Percentiles rank a stretch among this genome's conserved stretches.
Evolutionary conservation across 139 green algal species (phyloP).

Genomic region (Astrephomene gubernaculifera): DNA sequence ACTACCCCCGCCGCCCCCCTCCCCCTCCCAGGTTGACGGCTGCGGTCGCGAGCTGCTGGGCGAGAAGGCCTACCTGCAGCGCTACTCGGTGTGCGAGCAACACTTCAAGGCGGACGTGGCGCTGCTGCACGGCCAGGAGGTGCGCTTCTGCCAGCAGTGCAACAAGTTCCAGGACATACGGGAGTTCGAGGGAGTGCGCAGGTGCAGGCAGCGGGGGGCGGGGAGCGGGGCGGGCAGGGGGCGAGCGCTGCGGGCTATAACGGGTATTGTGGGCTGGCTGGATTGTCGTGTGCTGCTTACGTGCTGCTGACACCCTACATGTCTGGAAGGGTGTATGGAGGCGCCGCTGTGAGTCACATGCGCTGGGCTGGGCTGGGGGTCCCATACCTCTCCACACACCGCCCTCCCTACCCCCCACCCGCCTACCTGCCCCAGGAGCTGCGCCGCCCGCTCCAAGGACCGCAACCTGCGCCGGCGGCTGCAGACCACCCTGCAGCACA

Average conservation of each 20-base stretch:
- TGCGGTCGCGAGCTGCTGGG: not conserved
- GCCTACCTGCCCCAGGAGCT: constrained; percentile 9
- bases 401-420: not conserved
- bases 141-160: constrained; percentile 41
- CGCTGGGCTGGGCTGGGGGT: no score
- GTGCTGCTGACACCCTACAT: no score
- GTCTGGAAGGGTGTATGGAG: no score
- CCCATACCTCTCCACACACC: no score
- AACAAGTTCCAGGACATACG: constrained; percentile 45
- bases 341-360: no score
- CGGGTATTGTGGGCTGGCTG: no score
- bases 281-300: no score
- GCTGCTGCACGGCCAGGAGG: constrained; percentile 13
- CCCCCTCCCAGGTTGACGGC: constrained; percentile 16
- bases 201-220: constrained; percentile 2
- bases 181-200: constrained; percentile 31
- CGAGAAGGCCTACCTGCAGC: constrained; percentile 43
- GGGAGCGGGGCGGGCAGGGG: not conserved
- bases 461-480: constrained; percentile 39
- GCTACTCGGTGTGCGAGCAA: constrained; percentile 32
- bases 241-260: no score
- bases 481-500: constrained; percentile 16
- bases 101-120: constrained; percentile 33
- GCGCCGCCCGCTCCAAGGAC: constrained; percentile 34
- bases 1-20: not conserved